Conservation (phyloP, 2,329 filamentous ascomycete species). For the Neoarthrinium moseri region DNA sequence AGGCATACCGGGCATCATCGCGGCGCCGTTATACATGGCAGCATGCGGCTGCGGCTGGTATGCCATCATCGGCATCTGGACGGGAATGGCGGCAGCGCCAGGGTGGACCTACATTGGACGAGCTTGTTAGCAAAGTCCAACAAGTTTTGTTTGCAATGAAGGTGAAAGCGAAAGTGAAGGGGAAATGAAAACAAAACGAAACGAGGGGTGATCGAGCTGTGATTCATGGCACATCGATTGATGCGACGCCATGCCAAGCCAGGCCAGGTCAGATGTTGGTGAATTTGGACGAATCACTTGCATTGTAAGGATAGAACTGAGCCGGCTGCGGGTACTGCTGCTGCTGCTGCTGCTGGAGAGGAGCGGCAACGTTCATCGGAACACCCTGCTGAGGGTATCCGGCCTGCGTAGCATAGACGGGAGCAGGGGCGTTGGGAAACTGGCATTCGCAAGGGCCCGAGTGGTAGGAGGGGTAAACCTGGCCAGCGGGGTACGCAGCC, state of each 20-base stretch:
- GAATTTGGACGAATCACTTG: constrained; percentile 29
- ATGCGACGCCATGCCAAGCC: background rate
- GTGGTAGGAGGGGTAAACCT: background rate
- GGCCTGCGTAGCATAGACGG: background rate
- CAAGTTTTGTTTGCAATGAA: background rate
- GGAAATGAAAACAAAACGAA: constrained; percentile 8
- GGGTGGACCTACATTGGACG: constrained; percentile 1
- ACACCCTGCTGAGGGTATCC: background rate
- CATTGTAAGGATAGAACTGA: constrained; percentile 27
- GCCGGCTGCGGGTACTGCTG: background rate
- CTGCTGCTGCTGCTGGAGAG: constrained; percentile 3
- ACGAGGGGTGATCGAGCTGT: too few relatives aligned
- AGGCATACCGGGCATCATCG: constrained; percentile 3
- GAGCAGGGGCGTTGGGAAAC: constrained; percentile 17
- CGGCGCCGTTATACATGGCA: constrained; percentile 11
- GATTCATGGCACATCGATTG: constrained; percentile 26
- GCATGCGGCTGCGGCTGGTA: constrained; percentile 17
- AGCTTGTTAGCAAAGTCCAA: constrained; percentile 5
- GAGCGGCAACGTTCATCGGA: constrained; percentile 4
- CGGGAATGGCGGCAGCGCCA: constrained; percentile 18
- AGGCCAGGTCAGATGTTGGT: background rate
- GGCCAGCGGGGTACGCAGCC: background rate
- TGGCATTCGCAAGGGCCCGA: background rate
- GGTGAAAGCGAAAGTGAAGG: constrained; percentile 3
- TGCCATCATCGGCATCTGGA: constrained; percentile 18